Conservation (phyloP, 2,329 filamentous ascomycete species). For the Arthrinium puccinioides region DNA sequence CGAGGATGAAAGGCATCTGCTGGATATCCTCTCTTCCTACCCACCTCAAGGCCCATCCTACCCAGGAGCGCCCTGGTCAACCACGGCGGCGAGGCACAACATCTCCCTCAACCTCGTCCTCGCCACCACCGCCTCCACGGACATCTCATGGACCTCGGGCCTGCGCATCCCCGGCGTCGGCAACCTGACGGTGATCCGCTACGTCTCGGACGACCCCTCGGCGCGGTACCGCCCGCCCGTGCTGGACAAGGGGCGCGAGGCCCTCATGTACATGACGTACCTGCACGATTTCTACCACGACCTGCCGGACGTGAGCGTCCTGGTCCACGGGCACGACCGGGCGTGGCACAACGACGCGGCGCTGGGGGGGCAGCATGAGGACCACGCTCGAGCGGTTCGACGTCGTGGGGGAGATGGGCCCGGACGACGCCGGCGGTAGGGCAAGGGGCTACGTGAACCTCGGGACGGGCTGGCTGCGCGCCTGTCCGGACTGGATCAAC, state of each 20-base stretch:
- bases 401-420: constrained; percentile 1
- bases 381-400: constrained; percentile 25
- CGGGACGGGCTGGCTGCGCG: constrained; percentile 45
- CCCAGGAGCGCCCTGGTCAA: neutral
- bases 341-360: constrained; percentile 27
- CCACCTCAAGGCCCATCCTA: too few species aligned
- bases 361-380: constrained; percentile 23
- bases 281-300: constrained; percentile 54
- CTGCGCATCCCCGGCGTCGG: constrained; percentile 15
- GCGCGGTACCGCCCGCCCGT: constrained; percentile 40
- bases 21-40: too few species aligned
- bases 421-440: neutral
- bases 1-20: too few species aligned
- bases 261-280: constrained; percentile 54
- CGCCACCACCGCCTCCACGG: constrained; percentile 17
- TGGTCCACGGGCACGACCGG: constrained; percentile 52
- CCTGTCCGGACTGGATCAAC: constrained; percentile 46
- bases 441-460: constrained; percentile 44
- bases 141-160: constrained; percentile 22
- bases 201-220: constrained; percentile 41
- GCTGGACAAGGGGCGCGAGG: constrained; percentile 54
- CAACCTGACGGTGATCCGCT: constrained; percentile 29
- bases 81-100: constrained; percentile 7
- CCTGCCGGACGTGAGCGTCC: constrained; percentile 50
- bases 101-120: constrained; percentile 22